Evolutionary conservation across 345 rosid species (phyloP).

Genomic region (Linum trigynum): DNA sequence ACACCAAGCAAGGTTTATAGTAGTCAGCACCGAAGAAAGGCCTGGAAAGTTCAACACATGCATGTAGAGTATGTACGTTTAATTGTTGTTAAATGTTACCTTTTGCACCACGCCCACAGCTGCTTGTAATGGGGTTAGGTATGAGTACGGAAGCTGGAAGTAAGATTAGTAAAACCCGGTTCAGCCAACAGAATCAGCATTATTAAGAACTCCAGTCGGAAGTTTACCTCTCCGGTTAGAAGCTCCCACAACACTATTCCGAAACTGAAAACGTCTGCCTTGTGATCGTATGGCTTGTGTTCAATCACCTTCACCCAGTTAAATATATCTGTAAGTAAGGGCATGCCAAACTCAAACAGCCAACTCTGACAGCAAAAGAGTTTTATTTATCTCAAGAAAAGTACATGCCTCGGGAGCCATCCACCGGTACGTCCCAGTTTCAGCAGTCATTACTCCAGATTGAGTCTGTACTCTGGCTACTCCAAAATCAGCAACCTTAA

Average conservation of each 20-base stretch:
- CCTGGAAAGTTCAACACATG: conserved; percentile 5
- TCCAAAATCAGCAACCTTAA: conserved; percentile 96
- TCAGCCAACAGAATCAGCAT: not conserved
- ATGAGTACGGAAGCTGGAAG: conserved; percentile 65
- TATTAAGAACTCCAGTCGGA: not conserved
- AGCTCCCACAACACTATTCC: conserved; percentile 89
- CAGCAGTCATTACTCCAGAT: conserved; percentile 95
- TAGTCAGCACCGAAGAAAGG: not conserved
- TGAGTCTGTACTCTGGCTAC: conserved; percentile 90
- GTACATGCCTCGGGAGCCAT: conserved; percentile 92
- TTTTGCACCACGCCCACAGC: conserved; percentile 92
- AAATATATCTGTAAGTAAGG: conserved; percentile 5
- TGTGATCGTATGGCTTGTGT: conserved; percentile 84
- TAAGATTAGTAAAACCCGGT: not conserved
- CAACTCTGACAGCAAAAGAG: conserved; percentile 7
- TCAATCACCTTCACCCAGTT: conserved; percentile 67
- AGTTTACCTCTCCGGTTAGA: conserved; percentile 76
- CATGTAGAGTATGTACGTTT: not conserved
- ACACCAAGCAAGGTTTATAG: conserved; percentile 3
- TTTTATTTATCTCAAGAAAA: conserved; percentile 5
- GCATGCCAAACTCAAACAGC: not conserved
- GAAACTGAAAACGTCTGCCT: conserved; percentile 88
- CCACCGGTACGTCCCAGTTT: conserved; percentile 99
- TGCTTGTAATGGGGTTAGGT: conserved; percentile 79
- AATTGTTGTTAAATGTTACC: conserved; percentile 25